These are phyloP conservation scores for Phialocephala subalpina DNA, from an alignment of 2,329 filamentous ascomycete genomes.

Conservation along the genomic window DNA sequence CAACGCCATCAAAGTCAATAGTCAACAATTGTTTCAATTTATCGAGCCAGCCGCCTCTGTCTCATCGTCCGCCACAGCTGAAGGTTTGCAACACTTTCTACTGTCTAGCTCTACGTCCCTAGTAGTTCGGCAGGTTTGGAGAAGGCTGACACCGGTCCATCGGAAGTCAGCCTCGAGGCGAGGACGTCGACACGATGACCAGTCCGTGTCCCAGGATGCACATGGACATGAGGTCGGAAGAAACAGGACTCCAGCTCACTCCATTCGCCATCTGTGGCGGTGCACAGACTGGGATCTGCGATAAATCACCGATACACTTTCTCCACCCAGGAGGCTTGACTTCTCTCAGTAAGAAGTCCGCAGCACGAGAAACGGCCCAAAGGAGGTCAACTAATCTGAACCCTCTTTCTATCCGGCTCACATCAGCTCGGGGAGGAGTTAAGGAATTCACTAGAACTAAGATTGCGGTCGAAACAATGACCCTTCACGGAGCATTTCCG, in stretches of 20 bases:
- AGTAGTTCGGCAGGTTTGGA: not conserved
- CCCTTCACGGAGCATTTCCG: not conserved
- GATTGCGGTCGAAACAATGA: not conserved
- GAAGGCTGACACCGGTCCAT: slow-evolving; percentile 3
- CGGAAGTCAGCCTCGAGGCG: slow-evolving; percentile 4
- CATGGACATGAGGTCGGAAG: too few relatives aligned
- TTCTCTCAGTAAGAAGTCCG: not conserved
- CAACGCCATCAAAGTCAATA: slow-evolving; percentile 6
- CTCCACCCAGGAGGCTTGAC: not conserved
- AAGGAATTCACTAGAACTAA: too few relatives aligned
- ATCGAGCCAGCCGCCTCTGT: not conserved
- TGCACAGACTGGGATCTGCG: not conserved
- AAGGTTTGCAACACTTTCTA: not conserved
- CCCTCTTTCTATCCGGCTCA: too few relatives aligned
- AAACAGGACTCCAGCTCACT: not conserved
- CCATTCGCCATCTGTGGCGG: not conserved
- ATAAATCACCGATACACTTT: not conserved
- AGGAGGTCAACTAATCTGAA: too few relatives aligned
- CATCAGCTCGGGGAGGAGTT: too few relatives aligned
- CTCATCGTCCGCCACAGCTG: not conserved
- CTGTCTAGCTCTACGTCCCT: not conserved
- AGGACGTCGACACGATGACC: not conserved
- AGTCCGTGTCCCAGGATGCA: not conserved
- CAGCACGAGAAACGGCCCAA: too few relatives aligned
- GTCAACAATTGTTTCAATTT: not conserved